These are phyloP conservation scores for Termitomyces sp. DNA, from an alignment of 768 basidiomycete species.

Conservation along the genomic window DNA sequence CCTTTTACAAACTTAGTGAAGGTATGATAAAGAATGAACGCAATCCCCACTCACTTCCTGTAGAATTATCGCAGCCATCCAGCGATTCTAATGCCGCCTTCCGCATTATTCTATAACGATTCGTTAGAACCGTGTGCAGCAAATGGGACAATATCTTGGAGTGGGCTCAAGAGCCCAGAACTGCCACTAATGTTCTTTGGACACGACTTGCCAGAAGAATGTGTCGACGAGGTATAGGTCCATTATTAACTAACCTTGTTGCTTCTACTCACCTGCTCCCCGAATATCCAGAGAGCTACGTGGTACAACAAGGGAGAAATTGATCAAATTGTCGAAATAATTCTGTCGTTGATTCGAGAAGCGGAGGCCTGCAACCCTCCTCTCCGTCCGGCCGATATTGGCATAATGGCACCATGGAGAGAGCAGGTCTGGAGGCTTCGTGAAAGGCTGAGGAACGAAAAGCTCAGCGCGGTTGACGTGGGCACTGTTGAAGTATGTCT, in stretches of 20 bases:
- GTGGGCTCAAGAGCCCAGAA: conserved; percentile 31
- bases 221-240: conserved; percentile 40
- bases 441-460: conserved; percentile 38
- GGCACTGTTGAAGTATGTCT: conserved; percentile 45
- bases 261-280: background rate
- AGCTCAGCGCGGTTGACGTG: conserved; percentile 41
- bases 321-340: conserved; percentile 32
- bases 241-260: background rate
- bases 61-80: conserved; percentile 51
- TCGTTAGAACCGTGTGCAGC: conserved; percentile 40
- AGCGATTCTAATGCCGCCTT: conserved; percentile 51
- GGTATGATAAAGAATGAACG: conserved; percentile 20
- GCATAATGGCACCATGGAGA: conserved; percentile 51
- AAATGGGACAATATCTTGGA: conserved; percentile 41
- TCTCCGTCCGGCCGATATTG: conserved; percentile 38
- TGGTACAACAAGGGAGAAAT: conserved; percentile 51
- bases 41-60: background rate
- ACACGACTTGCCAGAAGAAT: conserved; percentile 35
- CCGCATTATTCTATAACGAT: conserved; percentile 51
- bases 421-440: conserved; percentile 52
- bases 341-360: conserved; percentile 37
- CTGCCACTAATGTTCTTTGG: conserved; percentile 46
- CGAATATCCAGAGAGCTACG: conserved; percentile 33
- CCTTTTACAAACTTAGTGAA: conserved; percentile 44
- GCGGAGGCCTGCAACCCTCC: conserved; percentile 33